phyloP scores from a whole-genome alignment of 2,329 filamentous ascomycete species.

The Cadophora sp. region DNA sequence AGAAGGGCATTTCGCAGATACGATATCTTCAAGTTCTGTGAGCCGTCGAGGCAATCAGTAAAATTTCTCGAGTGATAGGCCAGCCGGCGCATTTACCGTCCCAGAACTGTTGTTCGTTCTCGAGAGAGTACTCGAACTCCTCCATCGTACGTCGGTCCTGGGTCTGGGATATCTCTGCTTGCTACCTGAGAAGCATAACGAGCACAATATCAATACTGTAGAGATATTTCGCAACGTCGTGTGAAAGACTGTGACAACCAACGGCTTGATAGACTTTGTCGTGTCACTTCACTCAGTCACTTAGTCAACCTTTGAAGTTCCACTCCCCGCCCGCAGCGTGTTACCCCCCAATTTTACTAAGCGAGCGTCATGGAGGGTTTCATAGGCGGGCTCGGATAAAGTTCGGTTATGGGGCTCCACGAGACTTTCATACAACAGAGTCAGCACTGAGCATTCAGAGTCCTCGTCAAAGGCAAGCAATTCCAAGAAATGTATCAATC shows the following conservation, averaged over 20 bases:
- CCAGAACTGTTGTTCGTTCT: slow-evolving; percentile 90
- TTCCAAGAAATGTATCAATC: too few species aligned
- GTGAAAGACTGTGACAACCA: not conserved
- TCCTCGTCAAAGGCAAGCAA: too few species aligned
- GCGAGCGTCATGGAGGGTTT: too few species aligned
- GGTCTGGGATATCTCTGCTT: slow-evolving; percentile 18
- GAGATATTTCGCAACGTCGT: slow-evolving; percentile 1
- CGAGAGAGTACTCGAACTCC: slow-evolving; percentile 73
- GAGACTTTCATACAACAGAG: too few species aligned
- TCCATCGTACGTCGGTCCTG: slow-evolving; percentile 46
- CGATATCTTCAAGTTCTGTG: slow-evolving; percentile 70
- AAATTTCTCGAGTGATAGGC: slow-evolving; percentile 6
- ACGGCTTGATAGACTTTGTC: not conserved
- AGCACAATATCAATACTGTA: slow-evolving; percentile 15
- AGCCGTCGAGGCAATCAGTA: slow-evolving; percentile 11
- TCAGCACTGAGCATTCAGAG: too few species aligned
- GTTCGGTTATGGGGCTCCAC: too few species aligned
- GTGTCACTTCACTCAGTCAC: not conserved
- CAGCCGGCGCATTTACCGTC: slow-evolving; percentile 61
- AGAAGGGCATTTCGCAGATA: slow-evolving; percentile 61
- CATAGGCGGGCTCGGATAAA: too few species aligned
- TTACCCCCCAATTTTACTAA: too few species aligned
- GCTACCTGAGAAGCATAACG: slow-evolving; percentile 41
- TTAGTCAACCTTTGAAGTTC: slow-evolving; percentile 10
- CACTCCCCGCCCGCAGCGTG: not conserved